Evolutionary conservation across 768 basidiomycete genomes (phyloP), one percentile per base, ranked within the genome.

Genomic region (Serendipita indica): DNA sequence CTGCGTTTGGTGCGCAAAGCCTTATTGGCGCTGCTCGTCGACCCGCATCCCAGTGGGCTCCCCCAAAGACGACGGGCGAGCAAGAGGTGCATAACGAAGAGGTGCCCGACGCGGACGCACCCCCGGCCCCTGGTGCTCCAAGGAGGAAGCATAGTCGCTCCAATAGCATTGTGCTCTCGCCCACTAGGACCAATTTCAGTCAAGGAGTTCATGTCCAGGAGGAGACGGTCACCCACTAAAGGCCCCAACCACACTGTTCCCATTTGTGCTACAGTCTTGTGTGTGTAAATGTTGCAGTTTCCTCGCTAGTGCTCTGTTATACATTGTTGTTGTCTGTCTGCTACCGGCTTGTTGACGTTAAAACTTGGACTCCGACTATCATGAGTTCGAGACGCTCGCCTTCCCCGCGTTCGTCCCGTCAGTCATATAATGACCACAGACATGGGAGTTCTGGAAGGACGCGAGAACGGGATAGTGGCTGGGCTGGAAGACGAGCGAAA

Each of bases 391-490:
- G 49, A 28, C 49, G 49, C n/a, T 54, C 49, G 25, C 10, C 10
- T 54, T 54, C 49, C 32, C 49, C 49, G 16, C 49, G 30, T 16
- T 54, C 49, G 10, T 18, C 10, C 32, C 22, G 49, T 22, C 10
- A 28, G 10, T 27, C 12, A 10, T n/a, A 54, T 7, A 4, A 54
- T 33, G 12, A 20, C n/a, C 12, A 27, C 22, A 18, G 49, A 4
- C 30, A 16, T 22, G 10, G 49, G 32, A 12, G 7, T 54, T 7
- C 22, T 33, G 49, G 25, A 28, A 54, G 32, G 12, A 18, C 25
- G n/a, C 20, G 49, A 28, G 49, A 54, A 18, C 49, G 32, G 10
- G 49, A 54, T 30, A 54, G 10, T 54, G 49, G 49, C n/a, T 54
- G 49, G 49, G 49, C 10, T 4, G 25, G 49, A 7, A 18, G 49